phyloP scores from a whole-genome alignment of 441 rosid species.

The Erodium texanum region DNA sequence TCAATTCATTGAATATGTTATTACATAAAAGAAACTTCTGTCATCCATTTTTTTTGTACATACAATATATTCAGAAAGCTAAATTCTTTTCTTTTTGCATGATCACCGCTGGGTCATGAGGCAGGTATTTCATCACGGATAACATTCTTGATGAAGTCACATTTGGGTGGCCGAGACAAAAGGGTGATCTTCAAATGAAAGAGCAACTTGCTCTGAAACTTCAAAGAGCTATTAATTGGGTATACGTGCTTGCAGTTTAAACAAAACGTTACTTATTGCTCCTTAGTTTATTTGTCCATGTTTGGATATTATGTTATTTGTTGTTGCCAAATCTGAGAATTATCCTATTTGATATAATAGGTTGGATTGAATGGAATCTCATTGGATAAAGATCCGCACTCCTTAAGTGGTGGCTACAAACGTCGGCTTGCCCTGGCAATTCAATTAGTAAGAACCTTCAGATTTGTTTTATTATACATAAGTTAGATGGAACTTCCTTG shows the following conservation, averaged over 20 bases:
- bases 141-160: constrained; percentile 73
- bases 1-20: neutral
- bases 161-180: constrained; percentile 90
- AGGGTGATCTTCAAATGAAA: constrained; percentile 45
- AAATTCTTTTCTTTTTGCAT: neutral
- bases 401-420: constrained; percentile 90
- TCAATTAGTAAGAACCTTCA: constrained; percentile 55
- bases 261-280: constrained; percentile 7
- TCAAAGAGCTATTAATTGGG: constrained; percentile 87
- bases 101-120: constrained; percentile 6
- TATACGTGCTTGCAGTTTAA: constrained; percentile 22
- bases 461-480: neutral
- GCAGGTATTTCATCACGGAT: constrained; percentile 80
- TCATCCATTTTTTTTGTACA: neutral
- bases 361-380: constrained; percentile 75
- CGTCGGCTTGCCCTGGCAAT: constrained; percentile 86
- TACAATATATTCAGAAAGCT: neutral
- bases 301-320: constrained; percentile 1
- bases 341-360: constrained; percentile 29
- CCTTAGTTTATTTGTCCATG: constrained; percentile 6
- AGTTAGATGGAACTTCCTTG: neutral
- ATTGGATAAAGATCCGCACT: constrained; percentile 76
- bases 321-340: neutral
- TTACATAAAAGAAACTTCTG: neutral
- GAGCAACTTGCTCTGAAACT: constrained; percentile 62